These are phyloP conservation scores for Clohesyomyces aquaticus DNA, from an alignment of 495 filamentous ascomycete species.

Conservation along the genomic window DNA sequence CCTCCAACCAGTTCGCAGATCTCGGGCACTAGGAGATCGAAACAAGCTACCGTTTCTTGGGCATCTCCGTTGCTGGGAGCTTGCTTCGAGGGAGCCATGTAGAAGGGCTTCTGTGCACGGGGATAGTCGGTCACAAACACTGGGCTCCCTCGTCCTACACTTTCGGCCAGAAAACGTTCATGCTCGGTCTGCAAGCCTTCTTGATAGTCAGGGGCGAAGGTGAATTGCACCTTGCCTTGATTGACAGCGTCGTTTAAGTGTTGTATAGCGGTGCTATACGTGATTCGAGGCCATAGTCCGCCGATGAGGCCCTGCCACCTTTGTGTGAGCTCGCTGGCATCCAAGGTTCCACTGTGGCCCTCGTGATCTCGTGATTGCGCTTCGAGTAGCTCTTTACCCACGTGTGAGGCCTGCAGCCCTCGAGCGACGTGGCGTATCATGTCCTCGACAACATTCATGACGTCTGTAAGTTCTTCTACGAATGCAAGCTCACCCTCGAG, in stretches of 20 bases:
- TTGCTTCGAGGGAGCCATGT: constrained; percentile 72
- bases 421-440: constrained; percentile 67
- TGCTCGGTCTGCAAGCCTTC: constrained; percentile 85
- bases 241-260: constrained; percentile 63
- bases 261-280: constrained; percentile 78
- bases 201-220: constrained; percentile 69
- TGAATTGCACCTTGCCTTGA: constrained; percentile 59
- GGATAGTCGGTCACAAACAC: constrained; percentile 96
- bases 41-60: constrained; percentile 78
- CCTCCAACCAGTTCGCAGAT: constrained; percentile 89
- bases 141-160: constrained; percentile 68
- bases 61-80: constrained; percentile 24
- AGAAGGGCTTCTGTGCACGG: constrained; percentile 85
- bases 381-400: constrained; percentile 66
- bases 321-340: constrained; percentile 55
- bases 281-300: constrained; percentile 77
- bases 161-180: constrained; percentile 81
- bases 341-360: constrained; percentile 44
- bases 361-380: constrained; percentile 48
- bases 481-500: constrained; percentile 89
- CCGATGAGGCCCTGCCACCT: constrained; percentile 73
- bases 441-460: constrained; percentile 80
- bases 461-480: constrained; percentile 64
- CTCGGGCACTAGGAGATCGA: constrained; percentile 90
- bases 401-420: constrained; percentile 57